Evolutionary conservation across 768 basidiomycete species (phyloP).

Genomic region (Naganishia randhawae): DNA sequence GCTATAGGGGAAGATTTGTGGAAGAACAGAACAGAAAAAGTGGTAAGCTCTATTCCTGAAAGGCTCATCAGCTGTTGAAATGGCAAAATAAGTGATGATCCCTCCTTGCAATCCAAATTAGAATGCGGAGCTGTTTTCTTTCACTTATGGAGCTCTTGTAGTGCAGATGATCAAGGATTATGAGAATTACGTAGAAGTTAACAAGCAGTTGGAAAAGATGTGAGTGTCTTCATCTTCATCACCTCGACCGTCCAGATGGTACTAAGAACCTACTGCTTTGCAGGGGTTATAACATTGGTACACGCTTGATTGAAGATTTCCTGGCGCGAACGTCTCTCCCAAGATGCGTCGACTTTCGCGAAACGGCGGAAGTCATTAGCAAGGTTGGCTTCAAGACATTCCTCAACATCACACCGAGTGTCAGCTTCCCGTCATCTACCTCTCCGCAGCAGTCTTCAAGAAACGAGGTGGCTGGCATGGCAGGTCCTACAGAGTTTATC

Average conservation of each 20-base stretch:
- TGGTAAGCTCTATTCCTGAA: slow-evolving; percentile 60
- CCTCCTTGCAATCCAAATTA: no score
- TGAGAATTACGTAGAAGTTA: slow-evolving; percentile 83
- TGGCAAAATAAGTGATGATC: no score
- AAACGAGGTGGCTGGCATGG: slow-evolving; percentile 37
- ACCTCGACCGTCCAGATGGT: no score
- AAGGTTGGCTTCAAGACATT: slow-evolving; percentile 99
- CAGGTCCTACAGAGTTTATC: slow-evolving; percentile 59
- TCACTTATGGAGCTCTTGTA: slow-evolving; percentile 95
- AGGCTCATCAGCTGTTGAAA: no score
- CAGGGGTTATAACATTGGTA: slow-evolving; percentile 99
- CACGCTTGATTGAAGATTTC: slow-evolving; percentile 92
- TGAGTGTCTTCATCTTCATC: slow-evolving; percentile 30
- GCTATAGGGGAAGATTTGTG: slow-evolving; percentile 75
- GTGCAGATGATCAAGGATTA: slow-evolving; percentile 99
- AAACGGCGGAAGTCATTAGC: slow-evolving; percentile 90
- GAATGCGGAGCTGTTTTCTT: slow-evolving; percentile 95
- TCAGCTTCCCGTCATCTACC: slow-evolving; percentile 63
- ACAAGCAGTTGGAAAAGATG: slow-evolving; percentile 88
- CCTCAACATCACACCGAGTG: slow-evolving; percentile 79
- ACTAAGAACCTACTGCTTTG: not conserved
- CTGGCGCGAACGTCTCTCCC: slow-evolving; percentile 86
- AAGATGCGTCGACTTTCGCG: slow-evolving; percentile 86
- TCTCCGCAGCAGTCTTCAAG: slow-evolving; percentile 53
- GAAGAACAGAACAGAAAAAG: slow-evolving; percentile 91